Evolutionary conservation across 768 basidiomycete species (phyloP), one percentile per base, ranked within the genome.

Genomic region (Sporobolomyces roseus): DNA sequence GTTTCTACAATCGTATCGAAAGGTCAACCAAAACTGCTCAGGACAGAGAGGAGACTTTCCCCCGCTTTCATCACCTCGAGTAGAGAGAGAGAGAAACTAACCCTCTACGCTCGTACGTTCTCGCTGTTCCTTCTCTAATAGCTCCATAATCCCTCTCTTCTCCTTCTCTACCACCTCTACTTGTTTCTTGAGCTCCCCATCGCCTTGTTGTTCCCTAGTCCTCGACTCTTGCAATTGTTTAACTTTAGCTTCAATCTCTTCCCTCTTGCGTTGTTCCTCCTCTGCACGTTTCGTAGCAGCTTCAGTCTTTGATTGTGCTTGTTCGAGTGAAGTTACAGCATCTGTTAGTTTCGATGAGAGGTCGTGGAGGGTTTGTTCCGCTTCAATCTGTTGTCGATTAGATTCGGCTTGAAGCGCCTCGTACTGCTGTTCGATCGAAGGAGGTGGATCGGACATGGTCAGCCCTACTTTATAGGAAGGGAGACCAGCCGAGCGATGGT

Each of bases 141-240:
- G 88, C 33, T 84, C 85, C 49, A 93, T 82, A 53, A 96, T 83
- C 70, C 93, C 91, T 38, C 91, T 85, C 79, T 96, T 96, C 81
- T 96, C 93, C 61, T 89, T 83, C 71, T 96, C 91, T 1, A 84
- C 83, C 29, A 62, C 29, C 1, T 66, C 64, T 33, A 93, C 81
- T 53, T 93, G 83, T 71, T 93, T 89, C 49, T 90, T 86, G 78
- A 93, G 93, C 81, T 93, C 91, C 56, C 88, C 83, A 69, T 96
- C 91, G 2, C 84, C 83, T 16, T 50, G 55, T 8, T 29, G 25
- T 2, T 58, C 55, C 17, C 53, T 30, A 33, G n/a, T 48, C 35
- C 35, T 29, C 25, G 54, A 4, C 33, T 59, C 29, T 29, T 45
- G 53, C 10, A 25, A 36, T 27, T 58, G 55, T 4, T 25, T 52